phyloP scores from a whole-genome alignment of 1,284 basidiomycete species.

The Leucoagaricus sp. region DNA sequence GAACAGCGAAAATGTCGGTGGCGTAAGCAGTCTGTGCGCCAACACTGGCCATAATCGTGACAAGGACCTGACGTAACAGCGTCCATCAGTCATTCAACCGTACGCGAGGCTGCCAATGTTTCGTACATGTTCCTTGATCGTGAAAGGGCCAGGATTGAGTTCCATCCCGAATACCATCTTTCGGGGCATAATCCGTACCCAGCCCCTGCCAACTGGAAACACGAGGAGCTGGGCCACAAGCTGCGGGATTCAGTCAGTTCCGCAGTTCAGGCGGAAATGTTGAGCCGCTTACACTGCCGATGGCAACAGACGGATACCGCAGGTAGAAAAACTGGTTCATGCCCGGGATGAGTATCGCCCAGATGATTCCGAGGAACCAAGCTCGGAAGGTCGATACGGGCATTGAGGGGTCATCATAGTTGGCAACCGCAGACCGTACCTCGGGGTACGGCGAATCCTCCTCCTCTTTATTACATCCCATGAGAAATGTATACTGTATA shows the following conservation, averaged over 20 bases:
- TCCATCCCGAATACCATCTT: conserved; percentile 47
- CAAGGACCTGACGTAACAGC: conserved; percentile 38
- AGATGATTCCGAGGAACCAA: conserved; percentile 58
- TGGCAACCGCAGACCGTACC: conserved; percentile 66
- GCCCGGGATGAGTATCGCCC: conserved; percentile 51
- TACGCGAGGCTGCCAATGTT: neutral
- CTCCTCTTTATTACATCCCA: conserved; percentile 19
- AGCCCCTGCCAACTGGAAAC: conserved; percentile 57
- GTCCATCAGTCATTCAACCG: conserved; percentile 8
- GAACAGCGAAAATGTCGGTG: conserved; percentile 65
- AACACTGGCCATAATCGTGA: conserved; percentile 73
- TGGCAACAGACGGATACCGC: conserved; percentile 49
- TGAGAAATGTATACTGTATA: conserved; percentile 1
- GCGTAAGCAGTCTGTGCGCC: conserved; percentile 61
- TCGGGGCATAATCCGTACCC: conserved; percentile 52
- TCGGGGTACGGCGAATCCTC: conserved; percentile 43
- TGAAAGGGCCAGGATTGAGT: conserved; percentile 75
- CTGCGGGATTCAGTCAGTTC: conserved; percentile 29
- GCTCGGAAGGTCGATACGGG: conserved; percentile 59
- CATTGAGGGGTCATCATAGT: conserved; percentile 63
- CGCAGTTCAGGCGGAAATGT: conserved; percentile 14
- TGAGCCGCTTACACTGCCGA: conserved; percentile 35
- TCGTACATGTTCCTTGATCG: conserved; percentile 71
- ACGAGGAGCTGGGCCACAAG: conserved; percentile 52
- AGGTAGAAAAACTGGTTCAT: conserved; percentile 62